phyloP scores from a whole-genome alignment of 257 asterid species.

The Rhazya stricta region DNA sequence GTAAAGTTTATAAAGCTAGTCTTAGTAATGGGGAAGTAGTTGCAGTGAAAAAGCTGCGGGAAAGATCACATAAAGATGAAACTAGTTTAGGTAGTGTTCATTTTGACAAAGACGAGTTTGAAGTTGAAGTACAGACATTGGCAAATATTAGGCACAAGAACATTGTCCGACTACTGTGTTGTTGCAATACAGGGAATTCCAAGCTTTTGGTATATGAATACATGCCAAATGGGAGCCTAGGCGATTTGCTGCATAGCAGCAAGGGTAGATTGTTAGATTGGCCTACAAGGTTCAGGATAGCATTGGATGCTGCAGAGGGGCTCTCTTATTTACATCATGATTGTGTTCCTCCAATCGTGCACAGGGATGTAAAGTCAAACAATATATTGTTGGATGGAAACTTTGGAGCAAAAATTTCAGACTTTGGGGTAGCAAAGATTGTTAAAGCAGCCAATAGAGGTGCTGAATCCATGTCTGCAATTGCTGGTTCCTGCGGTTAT shows the following conservation, averaged over 20 bases:
- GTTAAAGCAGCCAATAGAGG: constrained; percentile 32
- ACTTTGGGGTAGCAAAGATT: constrained; percentile 80
- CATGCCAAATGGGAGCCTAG: constrained; percentile 84
- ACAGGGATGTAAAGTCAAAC: constrained; percentile 77
- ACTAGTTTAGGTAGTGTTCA: constrained; percentile 12
- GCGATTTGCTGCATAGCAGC: constrained; percentile 56
- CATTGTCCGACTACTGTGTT: constrained; percentile 71
- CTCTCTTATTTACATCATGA: constrained; percentile 84
- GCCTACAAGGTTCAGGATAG: constrained; percentile 62
- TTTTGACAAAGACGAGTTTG: constrained; percentile 41
- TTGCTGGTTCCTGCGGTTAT: constrained; percentile 89
- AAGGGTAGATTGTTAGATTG: constrained; percentile 48
- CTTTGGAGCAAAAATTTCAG: constrained; percentile 68
- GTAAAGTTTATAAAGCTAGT: constrained; percentile 63
- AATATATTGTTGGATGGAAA: constrained; percentile 59
- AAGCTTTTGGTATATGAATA: constrained; percentile 78
- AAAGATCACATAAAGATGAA: constrained; percentile 27
- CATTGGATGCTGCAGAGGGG: constrained; percentile 79
- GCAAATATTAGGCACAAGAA: constrained; percentile 85
- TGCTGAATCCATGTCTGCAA: constrained; percentile 55
- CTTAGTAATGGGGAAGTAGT: constrained; percentile 64
- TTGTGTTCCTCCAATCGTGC: constrained; percentile 79
- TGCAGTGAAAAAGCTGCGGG: constrained; percentile 68
- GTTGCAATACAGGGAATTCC: constrained; percentile 45
- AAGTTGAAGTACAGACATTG: constrained; percentile 66